These are phyloP conservation scores for Pseudogymnoascus sp. DNA, from an alignment of 2,329 filamentous ascomycete genomes.

Conservation along the genomic window DNA sequence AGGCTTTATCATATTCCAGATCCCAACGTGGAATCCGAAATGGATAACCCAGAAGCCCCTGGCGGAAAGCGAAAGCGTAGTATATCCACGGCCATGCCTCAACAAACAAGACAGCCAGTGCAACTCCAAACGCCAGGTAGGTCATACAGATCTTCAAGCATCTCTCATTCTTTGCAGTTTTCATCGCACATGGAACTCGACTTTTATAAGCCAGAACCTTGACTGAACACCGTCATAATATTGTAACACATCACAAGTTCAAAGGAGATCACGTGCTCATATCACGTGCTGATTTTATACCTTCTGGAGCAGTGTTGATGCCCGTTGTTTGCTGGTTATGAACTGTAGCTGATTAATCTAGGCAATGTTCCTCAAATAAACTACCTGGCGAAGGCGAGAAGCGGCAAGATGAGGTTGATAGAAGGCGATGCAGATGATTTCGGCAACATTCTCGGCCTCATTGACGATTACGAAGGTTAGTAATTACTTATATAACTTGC, in stretches of 20 bases:
- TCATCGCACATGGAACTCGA: not conserved
- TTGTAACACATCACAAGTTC: not conserved
- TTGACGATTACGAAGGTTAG: slow-evolving; percentile 67
- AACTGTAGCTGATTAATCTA: not conserved
- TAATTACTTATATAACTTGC: not conserved
- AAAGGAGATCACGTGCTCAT: not conserved
- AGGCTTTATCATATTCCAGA: not conserved
- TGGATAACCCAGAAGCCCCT: not conserved
- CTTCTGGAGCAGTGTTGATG: not conserved
- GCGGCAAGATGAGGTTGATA: slow-evolving; percentile 41
- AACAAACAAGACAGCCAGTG: slow-evolving; percentile 1
- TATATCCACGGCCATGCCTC: slow-evolving; percentile 3
- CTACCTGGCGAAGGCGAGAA: slow-evolving; percentile 39
- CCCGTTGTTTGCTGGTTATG: not conserved
- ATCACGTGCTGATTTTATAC: not conserved
- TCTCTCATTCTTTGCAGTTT: not conserved
- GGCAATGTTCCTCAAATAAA: slow-evolving; percentile 39
- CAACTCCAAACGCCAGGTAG: not conserved
- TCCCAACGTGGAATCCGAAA: not conserved
- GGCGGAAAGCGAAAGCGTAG: slow-evolving; percentile 5
- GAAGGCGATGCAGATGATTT: slow-evolving; percentile 58
- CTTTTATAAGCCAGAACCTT: not conserved
- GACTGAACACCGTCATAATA: not conserved
- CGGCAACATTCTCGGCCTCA: slow-evolving; percentile 60
- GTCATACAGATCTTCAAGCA: not conserved